A percentile compares a stretch with the other conserved stretches of the same genome.
phyloP scores from a whole-genome alignment of 2,329 filamentous ascomycete genomes.

The Penicillium capsulatum region DNA sequence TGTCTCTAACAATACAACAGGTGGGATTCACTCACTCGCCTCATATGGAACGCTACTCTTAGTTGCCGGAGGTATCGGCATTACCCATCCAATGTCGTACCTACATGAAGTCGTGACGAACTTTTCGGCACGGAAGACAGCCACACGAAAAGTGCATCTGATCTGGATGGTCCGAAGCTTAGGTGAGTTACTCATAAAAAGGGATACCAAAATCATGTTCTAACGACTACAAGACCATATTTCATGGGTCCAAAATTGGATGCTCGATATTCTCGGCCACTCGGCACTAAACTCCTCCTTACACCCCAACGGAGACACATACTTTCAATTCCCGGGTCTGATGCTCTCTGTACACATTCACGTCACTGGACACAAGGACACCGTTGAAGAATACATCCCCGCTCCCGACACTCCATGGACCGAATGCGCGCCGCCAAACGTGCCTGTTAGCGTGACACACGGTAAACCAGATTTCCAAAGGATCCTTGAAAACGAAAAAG shows the following conservation, averaged over 20 bases:
- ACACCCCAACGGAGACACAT: slow-evolving; percentile 21
- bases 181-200: slow-evolving; percentile 19
- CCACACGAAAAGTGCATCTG: slow-evolving; percentile 28
- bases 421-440: slow-evolving; percentile 20
- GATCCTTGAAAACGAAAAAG: slow-evolving; percentile 25
- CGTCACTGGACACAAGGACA: slow-evolving; percentile 23
- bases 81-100: slow-evolving; percentile 36
- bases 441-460: slow-evolving; percentile 23
- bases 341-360: slow-evolving; percentile 29
- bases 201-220: background rate
- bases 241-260: slow-evolving; percentile 35
- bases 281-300: slow-evolving; percentile 20
- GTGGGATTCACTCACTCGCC: slow-evolving; percentile 28
- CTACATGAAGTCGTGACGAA: slow-evolving; percentile 29
- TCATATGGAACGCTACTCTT: slow-evolving; percentile 35
- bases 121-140: slow-evolving; percentile 21
- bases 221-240: slow-evolving; percentile 27
- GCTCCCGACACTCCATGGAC: slow-evolving; percentile 26
- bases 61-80: slow-evolving; percentile 37
- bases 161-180: slow-evolving; percentile 34
- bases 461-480: slow-evolving; percentile 28
- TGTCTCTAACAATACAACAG: slow-evolving; percentile 13
- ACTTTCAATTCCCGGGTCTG: slow-evolving; percentile 25
- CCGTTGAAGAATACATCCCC: slow-evolving; percentile 25
- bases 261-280: slow-evolving; percentile 29